A percentile compares a stretch with the other conserved stretches of the same genome.
phyloP scores from a whole-genome alignment of 257 asterid species.

The Gynochthodes officinalis region DNA sequence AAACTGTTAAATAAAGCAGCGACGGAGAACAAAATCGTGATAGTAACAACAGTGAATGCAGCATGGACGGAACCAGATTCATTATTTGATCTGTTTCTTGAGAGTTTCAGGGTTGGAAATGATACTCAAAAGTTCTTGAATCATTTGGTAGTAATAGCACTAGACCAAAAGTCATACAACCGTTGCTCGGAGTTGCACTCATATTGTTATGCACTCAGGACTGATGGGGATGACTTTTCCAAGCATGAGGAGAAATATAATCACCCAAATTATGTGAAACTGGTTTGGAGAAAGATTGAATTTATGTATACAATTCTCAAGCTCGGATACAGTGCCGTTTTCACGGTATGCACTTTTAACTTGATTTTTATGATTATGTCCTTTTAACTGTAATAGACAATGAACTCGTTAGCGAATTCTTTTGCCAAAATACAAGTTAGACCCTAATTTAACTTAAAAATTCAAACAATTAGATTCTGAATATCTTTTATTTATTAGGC shows the following conservation, averaged over 20 bases:
- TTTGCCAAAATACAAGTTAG: too few relatives aligned
- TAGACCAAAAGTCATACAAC: constrained; percentile 1
- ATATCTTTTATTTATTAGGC: too few relatives aligned
- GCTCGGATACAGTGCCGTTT: constrained; percentile 44
- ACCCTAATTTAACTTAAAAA: too few relatives aligned
- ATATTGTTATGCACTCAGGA: constrained; percentile 7
- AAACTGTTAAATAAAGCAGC: constrained; percentile 6
- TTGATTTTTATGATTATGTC: too few relatives aligned
- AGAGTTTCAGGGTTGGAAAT: constrained; percentile 11
- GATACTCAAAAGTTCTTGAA: constrained; percentile 8
- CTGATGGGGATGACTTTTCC: constrained; percentile 52
- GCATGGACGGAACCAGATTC: constrained; percentile 15
- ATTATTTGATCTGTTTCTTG: constrained; percentile 14
- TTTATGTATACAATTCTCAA: constrained; percentile 38
- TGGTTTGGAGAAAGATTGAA: constrained; percentile 15
- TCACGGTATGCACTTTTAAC: constrained; percentile 31
- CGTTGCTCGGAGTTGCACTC: background rate
- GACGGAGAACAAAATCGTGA: constrained; percentile 6
- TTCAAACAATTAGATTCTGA: too few relatives aligned
- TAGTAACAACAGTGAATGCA: constrained; percentile 11
- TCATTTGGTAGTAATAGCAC: background rate
- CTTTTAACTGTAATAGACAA: too few relatives aligned
- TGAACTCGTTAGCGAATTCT: too few relatives aligned
- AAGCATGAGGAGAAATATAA: constrained; percentile 39
- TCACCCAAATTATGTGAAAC: constrained; percentile 43